Conservation (phyloP, 805 yeast species). For the Kodamaea sagamina region DNA sequence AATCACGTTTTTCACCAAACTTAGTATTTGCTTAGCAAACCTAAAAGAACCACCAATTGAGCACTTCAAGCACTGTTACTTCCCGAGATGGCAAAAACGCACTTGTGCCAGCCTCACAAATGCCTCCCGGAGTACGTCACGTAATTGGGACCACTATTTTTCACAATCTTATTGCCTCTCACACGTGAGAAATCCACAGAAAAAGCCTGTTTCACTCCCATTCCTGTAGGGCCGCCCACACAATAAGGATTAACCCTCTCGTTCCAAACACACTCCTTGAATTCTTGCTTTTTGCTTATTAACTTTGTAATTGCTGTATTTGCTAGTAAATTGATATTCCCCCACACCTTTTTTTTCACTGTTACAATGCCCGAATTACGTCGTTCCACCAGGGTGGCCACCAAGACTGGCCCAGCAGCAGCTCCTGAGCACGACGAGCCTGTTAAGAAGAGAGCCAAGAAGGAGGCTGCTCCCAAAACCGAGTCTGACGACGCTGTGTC, state of each 20-base stretch:
- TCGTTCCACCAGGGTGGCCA: slow-evolving; percentile 36
- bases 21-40: too few relatives aligned
- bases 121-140: too few relatives aligned
- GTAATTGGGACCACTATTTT: too few relatives aligned
- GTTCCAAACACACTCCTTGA: neutral
- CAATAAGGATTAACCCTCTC: slow-evolving; percentile 1
- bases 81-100: too few relatives aligned
- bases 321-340: too few relatives aligned
- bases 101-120: too few relatives aligned
- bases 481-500: slow-evolving; percentile 12
- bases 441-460: slow-evolving; percentile 12
- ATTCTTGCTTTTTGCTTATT: slow-evolving; percentile 1
- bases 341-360: too few relatives aligned
- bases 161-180: neutral
- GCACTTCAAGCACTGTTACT: too few relatives aligned
- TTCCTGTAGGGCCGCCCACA: slow-evolving; percentile 2
- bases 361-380: slow-evolving; percentile 38
- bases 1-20: too few relatives aligned
- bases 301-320: neutral
- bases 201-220: neutral
- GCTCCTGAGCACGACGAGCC: slow-evolving; percentile 12
- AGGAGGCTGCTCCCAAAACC: slow-evolving; percentile 12
- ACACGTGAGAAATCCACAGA: slow-evolving; percentile 1
- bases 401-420: slow-evolving; percentile 11
- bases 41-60: too few relatives aligned